Evolutionary conservation across 768 basidiomycete genomes (phyloP), one percentile per base, ranked within the genome.

Genomic region (Leccinum rimulosum): DNA sequence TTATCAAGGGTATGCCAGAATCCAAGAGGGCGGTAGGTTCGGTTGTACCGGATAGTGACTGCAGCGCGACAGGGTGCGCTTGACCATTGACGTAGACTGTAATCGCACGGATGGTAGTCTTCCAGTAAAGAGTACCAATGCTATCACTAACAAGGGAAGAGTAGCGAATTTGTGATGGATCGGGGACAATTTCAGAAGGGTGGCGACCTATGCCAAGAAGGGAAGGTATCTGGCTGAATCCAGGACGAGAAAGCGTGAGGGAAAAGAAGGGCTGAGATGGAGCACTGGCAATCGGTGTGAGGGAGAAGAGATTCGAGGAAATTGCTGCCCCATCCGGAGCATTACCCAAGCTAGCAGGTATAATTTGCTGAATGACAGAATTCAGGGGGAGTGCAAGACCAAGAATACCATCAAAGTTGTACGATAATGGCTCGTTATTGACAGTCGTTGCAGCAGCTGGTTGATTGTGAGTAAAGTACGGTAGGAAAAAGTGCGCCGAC

Each of bases 341-440:
- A 70, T 85, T 78, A 50, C 68, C 74, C 9, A 75, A 78, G 19
- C 75, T 75, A 1, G 88, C 78, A 0, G 81, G 76, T 25, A 93
- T 76, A 1, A 45, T 7, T 0, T 69, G 53, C 4, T 85, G 79
- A 54, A 93, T 92, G 60, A 85, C 62, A n/a, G 86, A 88, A 73
- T 91, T 84, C 50, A 76, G 73, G 25, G 91, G 88, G 28, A 91
- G 84, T 1, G 89, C 88, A 50, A 93, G 84, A 17, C 90, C 91
- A 6, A 92, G 79, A 54, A 92, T 80, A 28, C 91, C 91, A 59
- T 74, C 77, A 69, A 88, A 93, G 12, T 75, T 62, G 9, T 77
- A 65, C 1, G 80, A 72, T 7, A 93, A 79, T 0, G 82, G 82
- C 70, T 93, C 91, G 38, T 75, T 66, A 1, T 71, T 47, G 51